Percentiles rank a stretch among this genome's conserved stretches.
Conservation (phyloP, 2,329 filamentous ascomycete genomes). For the Stagonosporopsis tanaceti region DNA sequence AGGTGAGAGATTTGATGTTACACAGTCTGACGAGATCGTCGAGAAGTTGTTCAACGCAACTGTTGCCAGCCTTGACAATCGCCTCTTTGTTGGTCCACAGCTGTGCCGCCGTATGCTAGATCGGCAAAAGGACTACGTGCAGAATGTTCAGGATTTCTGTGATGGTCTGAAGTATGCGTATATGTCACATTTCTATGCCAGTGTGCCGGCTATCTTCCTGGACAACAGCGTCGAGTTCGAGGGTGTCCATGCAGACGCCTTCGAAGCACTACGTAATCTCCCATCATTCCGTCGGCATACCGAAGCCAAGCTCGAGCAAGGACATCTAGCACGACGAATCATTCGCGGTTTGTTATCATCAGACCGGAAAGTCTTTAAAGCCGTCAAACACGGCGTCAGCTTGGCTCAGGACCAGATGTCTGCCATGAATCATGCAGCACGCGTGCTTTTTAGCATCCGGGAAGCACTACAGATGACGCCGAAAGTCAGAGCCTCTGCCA, state of each 20-base stretch:
- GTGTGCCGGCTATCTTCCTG: constrained; percentile 73
- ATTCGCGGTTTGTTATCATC: constrained; percentile 67
- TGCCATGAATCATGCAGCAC: constrained; percentile 51
- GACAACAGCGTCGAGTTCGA: constrained; percentile 45
- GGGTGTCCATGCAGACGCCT: constrained; percentile 65
- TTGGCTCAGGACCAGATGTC: constrained; percentile 50
- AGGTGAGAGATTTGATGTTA: constrained; percentile 79
- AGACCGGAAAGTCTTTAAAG: constrained; percentile 62
- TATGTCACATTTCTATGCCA: constrained; percentile 87
- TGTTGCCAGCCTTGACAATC: constrained; percentile 65
- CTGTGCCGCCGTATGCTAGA: constrained; percentile 71
- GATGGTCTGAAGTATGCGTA: constrained; percentile 79
- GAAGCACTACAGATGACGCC: constrained; percentile 47
- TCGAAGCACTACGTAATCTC: constrained; percentile 72
- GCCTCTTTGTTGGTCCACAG: constrained; percentile 69
- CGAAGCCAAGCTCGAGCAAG: constrained; percentile 51
- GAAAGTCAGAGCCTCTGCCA: constrained; percentile 51
- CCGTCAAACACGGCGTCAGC: constrained; percentile 23
- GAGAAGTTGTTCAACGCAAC: constrained; percentile 75
- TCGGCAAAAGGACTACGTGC: constrained; percentile 78
- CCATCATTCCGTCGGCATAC: constrained; percentile 66
- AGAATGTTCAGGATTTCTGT: constrained; percentile 76
- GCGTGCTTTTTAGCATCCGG: constrained; percentile 49
- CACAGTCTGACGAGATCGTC: constrained; percentile 73
- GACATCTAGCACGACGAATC: constrained; percentile 42